phyloP scores from a whole-genome alignment of 2,329 filamentous ascomycete species.

The Dothistroma septosporum region DNA sequence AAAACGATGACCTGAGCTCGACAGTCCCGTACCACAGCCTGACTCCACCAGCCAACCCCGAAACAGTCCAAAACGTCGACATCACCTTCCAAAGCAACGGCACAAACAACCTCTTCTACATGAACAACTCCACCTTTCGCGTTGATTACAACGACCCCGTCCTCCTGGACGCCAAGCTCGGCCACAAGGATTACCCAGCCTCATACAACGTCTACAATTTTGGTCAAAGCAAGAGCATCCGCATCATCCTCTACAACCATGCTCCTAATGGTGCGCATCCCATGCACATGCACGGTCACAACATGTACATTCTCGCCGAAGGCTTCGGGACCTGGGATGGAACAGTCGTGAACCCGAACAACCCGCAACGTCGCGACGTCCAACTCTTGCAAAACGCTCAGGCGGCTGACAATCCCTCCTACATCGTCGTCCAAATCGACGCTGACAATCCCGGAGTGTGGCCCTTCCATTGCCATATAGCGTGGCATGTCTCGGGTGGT shows the following conservation, averaged over 20 bases:
- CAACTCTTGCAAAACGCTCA: slow-evolving; percentile 43
- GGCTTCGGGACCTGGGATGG: slow-evolving; percentile 41
- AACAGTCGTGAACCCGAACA: slow-evolving; percentile 40
- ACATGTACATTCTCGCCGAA: slow-evolving; percentile 43
- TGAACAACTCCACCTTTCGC: slow-evolving; percentile 49
- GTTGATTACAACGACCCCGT: slow-evolving; percentile 45
- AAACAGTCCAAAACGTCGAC: slow-evolving; percentile 40
- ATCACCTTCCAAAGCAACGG: slow-evolving; percentile 44
- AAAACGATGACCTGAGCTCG: slow-evolving; percentile 53
- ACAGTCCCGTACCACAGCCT: slow-evolving; percentile 55
- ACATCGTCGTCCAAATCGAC: slow-evolving; percentile 43
- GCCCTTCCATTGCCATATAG: slow-evolving; percentile 37
- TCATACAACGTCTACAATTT: slow-evolving; percentile 42
- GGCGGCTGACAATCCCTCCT: slow-evolving; percentile 26
- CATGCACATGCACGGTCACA: slow-evolving; percentile 50
- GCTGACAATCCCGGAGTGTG: slow-evolving; percentile 49
- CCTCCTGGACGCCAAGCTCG: slow-evolving; percentile 34
- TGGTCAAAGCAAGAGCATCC: slow-evolving; percentile 37
- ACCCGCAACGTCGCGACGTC: slow-evolving; percentile 52
- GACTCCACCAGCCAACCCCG: slow-evolving; percentile 44
- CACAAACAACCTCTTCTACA: slow-evolving; percentile 53
- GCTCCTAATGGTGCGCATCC: slow-evolving; percentile 45
- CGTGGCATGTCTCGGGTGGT: slow-evolving; percentile 33
- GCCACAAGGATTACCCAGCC: slow-evolving; percentile 33
- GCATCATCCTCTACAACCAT: slow-evolving; percentile 41